These are phyloP conservation scores for Pseudozyma pruni DNA, from an alignment of 1,284 basidiomycete genomes.

Conservation along the genomic window DNA sequence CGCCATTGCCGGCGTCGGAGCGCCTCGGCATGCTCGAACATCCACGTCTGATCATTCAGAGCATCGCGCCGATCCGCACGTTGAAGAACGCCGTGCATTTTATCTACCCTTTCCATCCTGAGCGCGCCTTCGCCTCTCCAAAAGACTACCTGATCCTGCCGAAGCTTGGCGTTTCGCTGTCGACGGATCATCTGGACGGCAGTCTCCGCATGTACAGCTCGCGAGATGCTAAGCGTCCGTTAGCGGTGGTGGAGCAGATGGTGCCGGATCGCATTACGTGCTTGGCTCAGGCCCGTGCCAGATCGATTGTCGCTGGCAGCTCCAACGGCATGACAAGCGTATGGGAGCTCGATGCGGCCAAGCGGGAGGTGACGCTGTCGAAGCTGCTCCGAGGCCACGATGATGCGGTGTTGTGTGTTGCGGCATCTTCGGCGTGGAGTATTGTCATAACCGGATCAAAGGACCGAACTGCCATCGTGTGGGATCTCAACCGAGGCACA, in stretches of 20 bases:
- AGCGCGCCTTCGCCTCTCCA: conserved; percentile 76
- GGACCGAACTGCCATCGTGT: conserved; percentile 85
- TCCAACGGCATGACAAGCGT: conserved; percentile 59
- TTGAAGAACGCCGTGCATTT: conserved; percentile 71
- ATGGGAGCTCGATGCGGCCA: conserved; percentile 47
- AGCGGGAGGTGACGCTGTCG: conserved; percentile 35
- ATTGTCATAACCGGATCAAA: conserved; percentile 83
- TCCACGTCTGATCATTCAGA: conserved; percentile 67
- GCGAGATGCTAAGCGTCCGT: conserved; percentile 70
- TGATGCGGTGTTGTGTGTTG: conserved; percentile 77
- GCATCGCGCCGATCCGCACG: conserved; percentile 39
- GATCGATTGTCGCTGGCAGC: conserved; percentile 77
- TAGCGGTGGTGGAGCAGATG: conserved; percentile 71
- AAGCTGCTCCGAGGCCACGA: conserved; percentile 77
- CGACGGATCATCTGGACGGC: conserved; percentile 74
- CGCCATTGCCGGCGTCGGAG: conserved; percentile 19
- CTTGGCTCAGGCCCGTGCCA: conserved; percentile 80
- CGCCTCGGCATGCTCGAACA: conserved; percentile 82
- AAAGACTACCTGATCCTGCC: conserved; percentile 75
- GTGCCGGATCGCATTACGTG: conserved; percentile 65
- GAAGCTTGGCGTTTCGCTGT: conserved; percentile 73
- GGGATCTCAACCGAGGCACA: conserved; percentile 82
- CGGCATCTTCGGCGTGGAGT: conserved; percentile 84
- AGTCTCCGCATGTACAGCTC: conserved; percentile 72
- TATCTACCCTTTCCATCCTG: conserved; percentile 73